Conservation (phyloP, 306 rosid species). For the Neltuma alba region DNA sequence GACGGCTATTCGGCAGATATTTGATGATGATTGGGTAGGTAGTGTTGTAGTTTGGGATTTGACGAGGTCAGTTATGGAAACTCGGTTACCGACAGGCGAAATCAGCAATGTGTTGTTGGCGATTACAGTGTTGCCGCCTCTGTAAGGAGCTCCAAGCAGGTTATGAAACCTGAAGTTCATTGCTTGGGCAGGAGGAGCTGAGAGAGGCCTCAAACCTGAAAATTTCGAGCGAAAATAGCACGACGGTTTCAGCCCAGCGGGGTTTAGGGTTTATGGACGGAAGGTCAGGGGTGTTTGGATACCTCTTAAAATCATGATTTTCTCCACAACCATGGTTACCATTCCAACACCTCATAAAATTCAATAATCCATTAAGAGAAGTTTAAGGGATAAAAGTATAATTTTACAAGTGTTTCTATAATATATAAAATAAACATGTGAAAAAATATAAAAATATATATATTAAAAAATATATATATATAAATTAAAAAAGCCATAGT, state of each 20-base stretch:
- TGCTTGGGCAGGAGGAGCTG: background rate
- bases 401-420: no score
- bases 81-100: constrained; percentile 90
- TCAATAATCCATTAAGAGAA: no score
- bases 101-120: constrained; percentile 64
- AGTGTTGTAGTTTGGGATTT: constrained; percentile 75
- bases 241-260: background rate
- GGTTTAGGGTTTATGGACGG: background rate
- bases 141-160: constrained; percentile 92
- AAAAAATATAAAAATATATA: no score
- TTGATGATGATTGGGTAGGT: constrained; percentile 80
- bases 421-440: no score
- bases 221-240: background rate
- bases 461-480: no score
- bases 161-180: constrained; percentile 94
- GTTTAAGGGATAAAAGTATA: no score
- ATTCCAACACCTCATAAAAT: no score
- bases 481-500: no score
- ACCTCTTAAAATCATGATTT: no score
- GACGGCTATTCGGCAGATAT: constrained; percentile 71
- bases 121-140: constrained; percentile 82
- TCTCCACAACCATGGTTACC: no score
- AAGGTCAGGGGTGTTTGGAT: no score
- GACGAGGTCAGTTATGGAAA: constrained; percentile 77
- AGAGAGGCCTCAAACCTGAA: background rate